Conservation (phyloP, 495 filamentous ascomycete species). For the Physcia stellaris region DNA sequence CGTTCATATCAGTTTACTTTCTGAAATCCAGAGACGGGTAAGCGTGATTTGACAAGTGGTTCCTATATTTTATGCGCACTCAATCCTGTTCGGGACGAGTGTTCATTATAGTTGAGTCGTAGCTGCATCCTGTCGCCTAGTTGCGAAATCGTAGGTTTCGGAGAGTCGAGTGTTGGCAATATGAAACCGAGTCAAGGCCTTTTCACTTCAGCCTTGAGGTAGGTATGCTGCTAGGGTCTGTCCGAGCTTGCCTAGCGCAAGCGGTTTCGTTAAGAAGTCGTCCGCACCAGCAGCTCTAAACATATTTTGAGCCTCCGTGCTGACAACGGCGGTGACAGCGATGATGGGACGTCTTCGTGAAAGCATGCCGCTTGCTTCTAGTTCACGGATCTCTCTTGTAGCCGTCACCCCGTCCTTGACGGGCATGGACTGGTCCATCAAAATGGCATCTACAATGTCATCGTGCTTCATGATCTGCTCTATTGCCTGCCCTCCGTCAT, state of each 20-base stretch:
- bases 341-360: slow-evolving; percentile 24
- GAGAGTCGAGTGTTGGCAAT: no score
- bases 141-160: no score
- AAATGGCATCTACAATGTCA: slow-evolving; percentile 17
- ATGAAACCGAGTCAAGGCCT: no score
- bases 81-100: no score
- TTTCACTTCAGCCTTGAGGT: no score
- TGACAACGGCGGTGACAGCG: slow-evolving; percentile 35
- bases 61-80: no score
- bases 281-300: slow-evolving; percentile 31
- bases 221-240: slow-evolving; percentile 5
- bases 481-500: slow-evolving; percentile 44
- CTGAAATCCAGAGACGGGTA: no score
- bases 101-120: no score
- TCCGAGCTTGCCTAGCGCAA: slow-evolving; percentile 26
- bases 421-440: slow-evolving; percentile 21
- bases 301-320: slow-evolving; percentile 25
- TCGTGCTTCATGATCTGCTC: slow-evolving; percentile 30
- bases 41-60: no score
- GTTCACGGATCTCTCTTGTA: slow-evolving; percentile 16
- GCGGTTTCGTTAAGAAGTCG: slow-evolving; percentile 36
- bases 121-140: no score
- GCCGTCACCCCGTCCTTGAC: slow-evolving; percentile 16
- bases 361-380: slow-evolving; percentile 12
- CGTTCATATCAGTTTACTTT: no score